Percentiles rank a stretch among this genome's conserved stretches.
Evolutionary conservation across 768 basidiomycete genomes (phyloP).

Genomic region (Neoboletus magnificus): DNA sequence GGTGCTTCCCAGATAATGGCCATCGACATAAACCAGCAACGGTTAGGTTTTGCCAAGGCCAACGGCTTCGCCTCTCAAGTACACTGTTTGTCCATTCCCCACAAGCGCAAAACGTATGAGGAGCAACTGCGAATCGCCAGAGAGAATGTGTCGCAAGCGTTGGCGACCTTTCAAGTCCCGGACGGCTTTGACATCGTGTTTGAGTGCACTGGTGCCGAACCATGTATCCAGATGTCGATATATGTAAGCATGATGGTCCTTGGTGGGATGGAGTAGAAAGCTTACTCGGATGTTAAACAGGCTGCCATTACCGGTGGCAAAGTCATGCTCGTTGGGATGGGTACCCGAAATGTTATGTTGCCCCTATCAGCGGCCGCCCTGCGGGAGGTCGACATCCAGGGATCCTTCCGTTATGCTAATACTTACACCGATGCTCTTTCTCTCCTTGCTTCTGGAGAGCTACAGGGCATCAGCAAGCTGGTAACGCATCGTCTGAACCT

Average conservation of each 20-base stretch:
- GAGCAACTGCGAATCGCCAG: constrained; percentile 61
- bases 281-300: constrained; percentile 39
- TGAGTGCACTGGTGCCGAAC: constrained; percentile 93
- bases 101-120: constrained; percentile 50
- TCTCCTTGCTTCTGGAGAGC: constrained; percentile 63
- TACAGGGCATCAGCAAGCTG: constrained; percentile 65
- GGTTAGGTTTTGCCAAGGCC: constrained; percentile 72
- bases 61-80: constrained; percentile 76
- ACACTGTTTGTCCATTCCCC: constrained; percentile 56
- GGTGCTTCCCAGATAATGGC: constrained; percentile 75
- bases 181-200: constrained; percentile 92
- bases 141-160: constrained; percentile 48
- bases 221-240: constrained; percentile 87
- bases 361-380: constrained; percentile 82
- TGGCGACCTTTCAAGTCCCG: constrained; percentile 53
- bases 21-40: constrained; percentile 80
- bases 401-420: constrained; percentile 88
- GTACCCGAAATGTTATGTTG: constrained; percentile 73
- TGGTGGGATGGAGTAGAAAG: constrained; percentile 2
- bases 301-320: constrained; percentile 82
- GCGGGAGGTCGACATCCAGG: constrained; percentile 90
- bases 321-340: constrained; percentile 96
- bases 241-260: constrained; percentile 56
- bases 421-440: constrained; percentile 86
- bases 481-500: constrained; percentile 76